Conservation (phyloP, 768 basidiomycete genomes). For the Gloeopeniophorella convolvens region DNA sequence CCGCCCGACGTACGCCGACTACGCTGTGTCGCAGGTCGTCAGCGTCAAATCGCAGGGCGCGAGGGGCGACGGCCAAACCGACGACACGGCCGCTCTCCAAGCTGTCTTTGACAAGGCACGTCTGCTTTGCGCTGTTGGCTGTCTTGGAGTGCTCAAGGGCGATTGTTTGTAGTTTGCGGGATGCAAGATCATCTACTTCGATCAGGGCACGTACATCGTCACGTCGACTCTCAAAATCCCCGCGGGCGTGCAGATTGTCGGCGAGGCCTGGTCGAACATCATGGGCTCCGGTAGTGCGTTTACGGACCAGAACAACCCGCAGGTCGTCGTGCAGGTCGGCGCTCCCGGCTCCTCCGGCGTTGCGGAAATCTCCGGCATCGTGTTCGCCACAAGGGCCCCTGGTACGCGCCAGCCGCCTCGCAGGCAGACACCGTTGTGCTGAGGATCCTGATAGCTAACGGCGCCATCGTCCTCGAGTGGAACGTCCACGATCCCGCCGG, state of each 20-base stretch:
- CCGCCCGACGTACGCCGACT: conserved; percentile 54
- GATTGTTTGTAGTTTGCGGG: conserved; percentile 47
- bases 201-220: conserved; percentile 52
- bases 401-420: conserved; percentile 22
- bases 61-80: conserved; percentile 65
- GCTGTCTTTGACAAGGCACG: conserved; percentile 52
- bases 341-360: no score
- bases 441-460: conserved; percentile 30
- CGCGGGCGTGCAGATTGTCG: conserved; percentile 40
- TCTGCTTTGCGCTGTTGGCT: not conserved
- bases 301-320: no score
- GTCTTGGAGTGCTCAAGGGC: not conserved
- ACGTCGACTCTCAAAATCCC: conserved; percentile 43
- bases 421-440: not conserved
- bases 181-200: conserved; percentile 78
- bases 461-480: conserved; percentile 60
- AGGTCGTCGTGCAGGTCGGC: no score
- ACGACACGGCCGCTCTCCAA: conserved; percentile 67
- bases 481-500: conserved; percentile 47
- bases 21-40: conserved; percentile 58
- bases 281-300: no score
- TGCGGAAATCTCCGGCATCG: conserved; percentile 41
- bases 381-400: conserved; percentile 37
- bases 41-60: conserved; percentile 69
- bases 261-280: no score